These are phyloP conservation scores for Ulota crispa DNA, from an alignment of 225 moss, liverwort and hornwort species.

Conservation along the genomic window DNA sequence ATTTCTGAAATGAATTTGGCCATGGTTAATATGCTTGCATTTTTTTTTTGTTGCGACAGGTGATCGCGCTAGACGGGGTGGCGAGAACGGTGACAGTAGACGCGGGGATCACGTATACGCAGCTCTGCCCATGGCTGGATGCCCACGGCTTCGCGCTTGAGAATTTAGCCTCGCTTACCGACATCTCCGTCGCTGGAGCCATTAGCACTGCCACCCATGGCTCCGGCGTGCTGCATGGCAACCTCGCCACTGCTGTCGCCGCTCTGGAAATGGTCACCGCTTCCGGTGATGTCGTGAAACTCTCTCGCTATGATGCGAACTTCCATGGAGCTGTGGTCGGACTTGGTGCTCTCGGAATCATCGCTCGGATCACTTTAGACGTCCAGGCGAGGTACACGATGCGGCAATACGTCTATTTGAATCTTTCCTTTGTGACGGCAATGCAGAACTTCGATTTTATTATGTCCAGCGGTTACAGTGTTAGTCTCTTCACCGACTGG, in stretches of 20 bases:
- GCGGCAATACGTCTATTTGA: conserved; percentile 39
- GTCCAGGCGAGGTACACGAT: conserved; percentile 31
- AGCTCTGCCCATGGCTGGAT: conserved; percentile 46
- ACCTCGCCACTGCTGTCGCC: conserved; percentile 40
- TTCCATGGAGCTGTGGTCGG: conserved; percentile 35
- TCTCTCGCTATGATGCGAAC: not conserved
- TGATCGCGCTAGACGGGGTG: not conserved
- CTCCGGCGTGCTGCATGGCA: conserved; percentile 39
- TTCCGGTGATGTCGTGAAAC: not conserved
- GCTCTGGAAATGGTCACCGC: conserved; percentile 30
- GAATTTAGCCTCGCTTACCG: conserved; percentile 38
- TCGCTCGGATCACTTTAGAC: conserved; percentile 38
- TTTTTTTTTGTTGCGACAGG: too few relatives aligned
- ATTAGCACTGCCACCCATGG: conserved; percentile 54
- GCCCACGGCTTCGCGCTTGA: conserved; percentile 34
- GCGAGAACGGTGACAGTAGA: conserved; percentile 37
- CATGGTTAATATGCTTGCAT: too few relatives aligned
- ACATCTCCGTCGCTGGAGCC: conserved; percentile 43
- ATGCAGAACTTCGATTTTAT: conserved; percentile 30
- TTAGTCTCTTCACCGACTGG: conserved; percentile 60
- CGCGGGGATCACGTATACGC: conserved; percentile 43
- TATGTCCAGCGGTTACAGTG: conserved; percentile 38
- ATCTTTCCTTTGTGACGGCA: conserved; percentile 21
- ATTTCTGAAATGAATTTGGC: not conserved
- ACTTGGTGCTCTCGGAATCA: conserved; percentile 43